Base-by-base conservation (phyloP, 2,329 filamentous ascomycete species). In the Colletotrichum incanum region DNA sequence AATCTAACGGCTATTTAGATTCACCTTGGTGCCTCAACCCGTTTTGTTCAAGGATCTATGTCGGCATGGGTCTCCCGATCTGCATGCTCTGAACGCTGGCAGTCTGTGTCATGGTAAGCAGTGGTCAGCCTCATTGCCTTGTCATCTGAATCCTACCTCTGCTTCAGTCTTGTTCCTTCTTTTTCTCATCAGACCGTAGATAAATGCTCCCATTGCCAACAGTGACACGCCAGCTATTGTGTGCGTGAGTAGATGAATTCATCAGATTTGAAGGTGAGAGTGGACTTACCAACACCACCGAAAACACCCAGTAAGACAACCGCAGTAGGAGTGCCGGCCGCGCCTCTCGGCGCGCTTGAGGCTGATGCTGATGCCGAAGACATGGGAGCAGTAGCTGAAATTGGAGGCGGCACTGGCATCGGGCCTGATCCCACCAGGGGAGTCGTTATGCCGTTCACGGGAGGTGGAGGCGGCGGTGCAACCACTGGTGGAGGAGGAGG, bases 61-160 rank as follows among this genome's bases (percentile, higher is more conserved):
- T 65, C 20, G 65, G 70, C 60, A 72, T 65, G 3, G 70, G 70
- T 26, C 70, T 69, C 26, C 70, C 70, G 26, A 72, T 72, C 6
- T 72, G 70, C 60, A 72, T 45, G 20, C 43, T 72, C 45, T 59
- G 50, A 7, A 72, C 59, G 3, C 65, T 72, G 1, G 28, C 59
- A 34, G 59, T 60, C 70, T 72, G 11, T 2, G 0, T 5, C 4
- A 2, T 16, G 1, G 43, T 72, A 23, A 68, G 56, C 23, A 20
- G 7, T 31, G 18, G 12, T 37, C 9, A n/a, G 9, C 1, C 11
- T 3, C 9, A 34, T 9, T 5, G 23, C n/a, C 3, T 16, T 20
- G 9, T 3, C 28, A 12, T 26, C 11, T 18, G 4, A 23, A 4
- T 6, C 66, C 43, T 54, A 72, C 70, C 28, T 72, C 70, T 43